These are phyloP conservation scores for Fraxinus platypoda DNA, from an alignment of 305 asterid species.

Conservation along the genomic window DNA sequence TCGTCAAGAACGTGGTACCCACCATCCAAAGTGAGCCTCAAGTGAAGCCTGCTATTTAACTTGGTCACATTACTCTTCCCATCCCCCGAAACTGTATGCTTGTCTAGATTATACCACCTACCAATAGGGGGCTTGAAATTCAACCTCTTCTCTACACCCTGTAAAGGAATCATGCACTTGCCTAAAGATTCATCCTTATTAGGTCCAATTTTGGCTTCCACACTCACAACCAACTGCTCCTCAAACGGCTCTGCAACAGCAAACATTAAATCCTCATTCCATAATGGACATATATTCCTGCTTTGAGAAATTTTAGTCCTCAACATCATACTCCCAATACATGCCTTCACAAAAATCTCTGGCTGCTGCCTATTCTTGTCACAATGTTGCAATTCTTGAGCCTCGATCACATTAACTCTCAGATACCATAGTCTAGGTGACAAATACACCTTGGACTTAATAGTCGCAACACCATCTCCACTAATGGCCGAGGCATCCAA, in stretches of 20 bases:
- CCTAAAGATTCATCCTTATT: conserved; percentile 66
- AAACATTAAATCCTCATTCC: conserved; percentile 94
- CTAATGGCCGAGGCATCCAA: conserved; percentile 56
- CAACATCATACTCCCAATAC: conserved; percentile 45
- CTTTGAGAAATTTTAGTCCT: conserved; percentile 54
- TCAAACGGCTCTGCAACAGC: conserved; percentile 84
- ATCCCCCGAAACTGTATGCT: conserved; percentile 37
- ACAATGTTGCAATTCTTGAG: conserved; percentile 57
- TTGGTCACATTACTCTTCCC: conserved; percentile 43
- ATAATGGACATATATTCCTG: conserved; percentile 47
- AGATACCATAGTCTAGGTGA: conserved; percentile 90
- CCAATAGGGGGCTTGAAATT: conserved; percentile 57
- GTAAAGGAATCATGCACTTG: conserved; percentile 55
- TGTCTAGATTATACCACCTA: conserved; percentile 77
- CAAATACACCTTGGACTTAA: conserved; percentile 71
- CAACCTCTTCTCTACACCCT: conserved; percentile 58
- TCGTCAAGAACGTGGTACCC: conserved; percentile 97
- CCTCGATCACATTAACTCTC: conserved; percentile 81
- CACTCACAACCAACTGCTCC: conserved; percentile 58
- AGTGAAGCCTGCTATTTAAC: conserved; percentile 56
- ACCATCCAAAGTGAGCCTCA: conserved; percentile 77
- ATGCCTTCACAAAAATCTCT: conserved; percentile 52
- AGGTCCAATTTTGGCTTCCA: conserved; percentile 60
- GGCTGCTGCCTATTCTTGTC: conserved; percentile 60
- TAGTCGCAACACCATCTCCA: conserved; percentile 59